Conservation (phyloP, 1,139 yeast species). For the Geotrichum reessii region DNA sequence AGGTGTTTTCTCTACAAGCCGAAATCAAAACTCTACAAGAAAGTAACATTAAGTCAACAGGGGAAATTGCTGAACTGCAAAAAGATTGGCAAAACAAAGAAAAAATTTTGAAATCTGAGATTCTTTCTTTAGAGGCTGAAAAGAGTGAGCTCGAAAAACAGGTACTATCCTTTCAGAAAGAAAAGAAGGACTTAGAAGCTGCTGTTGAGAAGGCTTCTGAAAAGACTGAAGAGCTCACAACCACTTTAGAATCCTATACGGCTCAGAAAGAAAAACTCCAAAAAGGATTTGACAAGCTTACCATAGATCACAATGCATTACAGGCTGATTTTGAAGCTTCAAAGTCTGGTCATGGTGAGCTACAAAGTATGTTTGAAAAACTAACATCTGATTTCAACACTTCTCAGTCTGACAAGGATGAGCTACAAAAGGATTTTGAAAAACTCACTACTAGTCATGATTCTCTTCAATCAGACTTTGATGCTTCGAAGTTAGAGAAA, state of each 20-base stretch:
- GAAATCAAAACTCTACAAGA: constrained; percentile 27
- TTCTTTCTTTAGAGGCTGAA: constrained; percentile 2
- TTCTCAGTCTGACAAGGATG: constrained; percentile 11
- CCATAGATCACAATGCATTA: constrained; percentile 1
- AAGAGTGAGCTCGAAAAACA: constrained; percentile 8
- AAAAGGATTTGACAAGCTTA: constrained; percentile 1
- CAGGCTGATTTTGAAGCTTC: constrained; percentile 6
- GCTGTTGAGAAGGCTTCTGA: neutral
- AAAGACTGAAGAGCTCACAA: neutral
- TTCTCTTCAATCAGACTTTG: constrained; percentile 16
- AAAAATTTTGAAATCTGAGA: constrained; percentile 19
- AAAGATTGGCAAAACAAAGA: constrained; percentile 27
- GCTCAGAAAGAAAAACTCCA: constrained; percentile 9
- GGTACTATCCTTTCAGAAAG: neutral
- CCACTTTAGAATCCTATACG: neutral
- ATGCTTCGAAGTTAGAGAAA: constrained; percentile 15
- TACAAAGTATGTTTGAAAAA: neutral
- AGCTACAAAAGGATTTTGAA: constrained; percentile 12
- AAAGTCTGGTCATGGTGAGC: neutral
- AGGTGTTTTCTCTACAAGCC: constrained; percentile 23
- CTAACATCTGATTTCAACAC: neutral
- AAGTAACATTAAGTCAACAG: constrained; percentile 19
- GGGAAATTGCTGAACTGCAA: constrained; percentile 20
- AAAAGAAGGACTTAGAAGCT: neutral
- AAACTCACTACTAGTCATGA: neutral